A percentile compares a stretch with the other conserved stretches of the same genome.
Conservation (phyloP, 257 asterid species). For the Ehretia macrophylla region DNA sequence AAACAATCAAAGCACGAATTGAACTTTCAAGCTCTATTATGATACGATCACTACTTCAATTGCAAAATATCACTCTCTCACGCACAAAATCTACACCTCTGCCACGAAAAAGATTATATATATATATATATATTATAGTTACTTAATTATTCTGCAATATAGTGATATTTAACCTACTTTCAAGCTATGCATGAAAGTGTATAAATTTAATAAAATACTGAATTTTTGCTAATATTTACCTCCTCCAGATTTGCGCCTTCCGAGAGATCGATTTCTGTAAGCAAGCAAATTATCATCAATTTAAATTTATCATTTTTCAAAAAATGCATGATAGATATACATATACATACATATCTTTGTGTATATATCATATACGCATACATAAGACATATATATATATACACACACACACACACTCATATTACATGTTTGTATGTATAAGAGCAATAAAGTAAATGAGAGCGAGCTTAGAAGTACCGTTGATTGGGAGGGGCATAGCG, state of each 20-base stretch:
- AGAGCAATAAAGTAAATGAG: background rate
- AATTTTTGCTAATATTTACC: conserved; percentile 29
- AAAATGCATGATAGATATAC: background rate
- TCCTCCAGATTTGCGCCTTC: conserved; percentile 96
- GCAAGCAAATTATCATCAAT: conserved; percentile 9
- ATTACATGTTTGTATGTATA: too few relatives aligned
- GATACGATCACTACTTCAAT: too few relatives aligned
- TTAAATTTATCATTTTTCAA: background rate
- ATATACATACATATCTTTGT: background rate
- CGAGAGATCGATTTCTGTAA: conserved; percentile 75
- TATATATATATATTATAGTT: too few relatives aligned
- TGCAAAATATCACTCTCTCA: background rate
- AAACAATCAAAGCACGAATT: too few relatives aligned
- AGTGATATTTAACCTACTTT: too few relatives aligned
- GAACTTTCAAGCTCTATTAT: too few relatives aligned
- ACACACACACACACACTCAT: background rate
- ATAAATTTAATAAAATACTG: background rate
- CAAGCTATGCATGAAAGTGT: background rate
- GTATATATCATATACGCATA: background rate
- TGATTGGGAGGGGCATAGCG: conserved; percentile 96
- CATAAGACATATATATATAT: too few relatives aligned
- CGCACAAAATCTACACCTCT: too few relatives aligned
- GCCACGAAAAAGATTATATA: too few relatives aligned
- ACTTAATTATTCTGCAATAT: too few relatives aligned
- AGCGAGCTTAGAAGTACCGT: conserved; percentile 36